A percentile compares a stretch with the other conserved stretches of the same genome.
phyloP scores from a whole-genome alignment of 352 stramenopile genomes.

The Lagenidium giganteum region DNA sequence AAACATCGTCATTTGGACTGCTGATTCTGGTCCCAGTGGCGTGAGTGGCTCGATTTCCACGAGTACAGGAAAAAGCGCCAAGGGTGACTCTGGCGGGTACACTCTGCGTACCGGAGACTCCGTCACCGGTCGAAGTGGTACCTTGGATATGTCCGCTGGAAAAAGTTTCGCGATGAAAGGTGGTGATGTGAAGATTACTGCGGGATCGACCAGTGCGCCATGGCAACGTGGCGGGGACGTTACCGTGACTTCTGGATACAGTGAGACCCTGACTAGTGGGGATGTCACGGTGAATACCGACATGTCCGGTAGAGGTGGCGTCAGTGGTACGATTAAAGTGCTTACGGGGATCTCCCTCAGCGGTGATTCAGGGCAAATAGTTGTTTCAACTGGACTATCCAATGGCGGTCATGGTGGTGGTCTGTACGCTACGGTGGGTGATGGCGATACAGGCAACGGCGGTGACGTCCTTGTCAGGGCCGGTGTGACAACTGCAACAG shows the following conservation, averaged over 20 bases:
- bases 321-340: conserved; percentile 65
- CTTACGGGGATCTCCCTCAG: conserved; percentile 45
- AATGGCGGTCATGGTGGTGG: conserved; percentile 51
- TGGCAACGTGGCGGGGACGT: conserved; percentile 72
- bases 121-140: conserved; percentile 32
- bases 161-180: conserved; percentile 50
- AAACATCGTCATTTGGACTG: conserved; percentile 48
- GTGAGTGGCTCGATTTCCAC: conserved; percentile 69
- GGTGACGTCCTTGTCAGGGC: conserved; percentile 67
- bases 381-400: conserved; percentile 62
- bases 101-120: conserved; percentile 55
- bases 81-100: conserved; percentile 53
- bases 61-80: conserved; percentile 42
- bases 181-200: conserved; percentile 64
- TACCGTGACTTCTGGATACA: conserved; percentile 68
- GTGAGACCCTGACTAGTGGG: conserved; percentile 65
- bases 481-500: conserved; percentile 41
- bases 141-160: conserved; percentile 44
- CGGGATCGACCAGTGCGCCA: conserved; percentile 35
- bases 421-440: conserved; percentile 60
- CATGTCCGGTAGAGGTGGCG: conserved; percentile 67
- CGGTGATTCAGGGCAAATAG: conserved; percentile 67
- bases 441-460: conserved; percentile 37
- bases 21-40: conserved; percentile 57
- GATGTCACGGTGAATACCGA: conserved; percentile 66